These are phyloP conservation scores for Wickerhamiella occidentalis DNA, from an alignment of 805 yeast species.

Conservation along the genomic window DNA sequence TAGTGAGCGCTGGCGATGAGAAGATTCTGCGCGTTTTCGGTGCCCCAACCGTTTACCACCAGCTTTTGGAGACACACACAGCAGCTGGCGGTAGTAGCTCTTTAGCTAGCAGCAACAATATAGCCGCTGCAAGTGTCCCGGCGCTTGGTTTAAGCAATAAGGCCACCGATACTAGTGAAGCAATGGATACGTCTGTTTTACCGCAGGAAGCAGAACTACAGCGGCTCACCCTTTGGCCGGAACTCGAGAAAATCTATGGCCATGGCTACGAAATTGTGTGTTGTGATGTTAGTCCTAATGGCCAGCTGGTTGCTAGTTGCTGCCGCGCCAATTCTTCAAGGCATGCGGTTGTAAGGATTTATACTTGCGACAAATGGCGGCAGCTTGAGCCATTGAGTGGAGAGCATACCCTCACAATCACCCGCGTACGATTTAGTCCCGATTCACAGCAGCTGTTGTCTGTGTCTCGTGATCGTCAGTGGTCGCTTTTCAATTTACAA, in stretches of 20 bases:
- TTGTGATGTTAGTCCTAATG: conserved; percentile 56
- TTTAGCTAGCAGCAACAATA: conserved; percentile 31
- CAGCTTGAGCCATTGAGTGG: conserved; percentile 40
- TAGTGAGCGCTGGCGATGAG: conserved; percentile 93
- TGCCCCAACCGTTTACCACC: conserved; percentile 68
- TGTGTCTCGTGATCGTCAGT: conserved; percentile 82
- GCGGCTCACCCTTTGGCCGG: conserved; percentile 89
- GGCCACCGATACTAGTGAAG: conserved; percentile 42
- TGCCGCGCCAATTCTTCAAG: conserved; percentile 73
- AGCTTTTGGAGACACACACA: conserved; percentile 35
- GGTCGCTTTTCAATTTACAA: conserved; percentile 52
- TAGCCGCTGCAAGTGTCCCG: conserved; percentile 82
- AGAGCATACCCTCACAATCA: conserved; percentile 68
- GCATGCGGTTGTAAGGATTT: conserved; percentile 78
- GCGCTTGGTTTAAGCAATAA: conserved; percentile 89
- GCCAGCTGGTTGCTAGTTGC: conserved; percentile 66
- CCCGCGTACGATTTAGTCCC: conserved; percentile 65
- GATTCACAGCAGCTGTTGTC: conserved; percentile 52
- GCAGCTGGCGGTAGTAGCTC: background rate
- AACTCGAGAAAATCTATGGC: conserved; percentile 85
- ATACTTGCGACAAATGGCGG: conserved; percentile 45
- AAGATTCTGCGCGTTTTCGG: conserved; percentile 81
- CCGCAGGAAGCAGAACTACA: conserved; percentile 89
- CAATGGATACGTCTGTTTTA: conserved; percentile 37
- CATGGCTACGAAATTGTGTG: conserved; percentile 92